Evolutionary conservation across 257 asterid species (phyloP).

Genomic region (Plantago major): DNA sequence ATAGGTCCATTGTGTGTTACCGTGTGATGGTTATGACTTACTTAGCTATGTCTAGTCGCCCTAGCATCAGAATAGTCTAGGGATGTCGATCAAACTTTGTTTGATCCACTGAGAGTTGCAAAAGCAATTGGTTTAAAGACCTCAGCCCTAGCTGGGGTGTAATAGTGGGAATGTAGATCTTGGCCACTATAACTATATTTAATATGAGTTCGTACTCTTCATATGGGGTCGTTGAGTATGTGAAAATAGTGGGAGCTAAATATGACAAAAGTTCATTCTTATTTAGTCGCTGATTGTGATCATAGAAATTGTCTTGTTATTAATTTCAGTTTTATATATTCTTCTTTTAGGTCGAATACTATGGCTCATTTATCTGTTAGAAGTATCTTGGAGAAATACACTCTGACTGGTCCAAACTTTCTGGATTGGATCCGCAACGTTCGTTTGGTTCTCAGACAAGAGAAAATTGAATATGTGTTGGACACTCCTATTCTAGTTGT

Average conservation of each 20-base stretch:
- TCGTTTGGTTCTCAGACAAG: not conserved
- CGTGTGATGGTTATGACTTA: no score
- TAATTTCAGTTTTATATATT: no score
- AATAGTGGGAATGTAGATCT: not conserved
- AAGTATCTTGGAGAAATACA: not conserved
- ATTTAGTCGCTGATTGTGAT: no score
- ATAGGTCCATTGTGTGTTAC: no score
- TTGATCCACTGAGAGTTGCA: no score
- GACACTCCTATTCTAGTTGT: not conserved
- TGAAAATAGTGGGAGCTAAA: no score
- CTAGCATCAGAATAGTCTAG: no score
- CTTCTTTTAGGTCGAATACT: not conserved
- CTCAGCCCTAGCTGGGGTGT: not conserved
- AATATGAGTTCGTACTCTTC: not conserved
- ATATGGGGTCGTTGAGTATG: no score
- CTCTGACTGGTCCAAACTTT: not conserved
- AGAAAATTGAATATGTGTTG: not conserved
- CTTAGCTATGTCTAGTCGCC: no score
- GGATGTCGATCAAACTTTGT: no score
- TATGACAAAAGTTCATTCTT: no score
- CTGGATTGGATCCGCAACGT: not conserved
- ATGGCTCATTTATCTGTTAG: not conserved
- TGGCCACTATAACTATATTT: not conserved
- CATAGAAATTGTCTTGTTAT: no score
- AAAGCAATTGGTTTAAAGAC: not conserved